Evolutionary conservation across 2,329 filamentous ascomycete species (phyloP).

Genomic region (Daldinia eschscholtzii): DNA sequence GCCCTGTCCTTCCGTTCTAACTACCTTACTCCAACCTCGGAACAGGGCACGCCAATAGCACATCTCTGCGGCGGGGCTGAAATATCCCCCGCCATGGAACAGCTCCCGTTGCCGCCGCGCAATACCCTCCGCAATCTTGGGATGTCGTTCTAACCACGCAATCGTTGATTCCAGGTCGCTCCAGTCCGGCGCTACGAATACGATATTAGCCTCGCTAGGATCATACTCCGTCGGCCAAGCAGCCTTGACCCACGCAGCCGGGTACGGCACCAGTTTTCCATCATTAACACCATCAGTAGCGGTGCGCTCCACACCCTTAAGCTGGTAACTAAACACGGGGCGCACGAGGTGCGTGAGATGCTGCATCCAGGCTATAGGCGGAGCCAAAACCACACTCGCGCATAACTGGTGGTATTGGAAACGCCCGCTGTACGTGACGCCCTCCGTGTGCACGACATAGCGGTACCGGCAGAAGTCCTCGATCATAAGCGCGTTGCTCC

Average conservation of each 20-base stretch:
- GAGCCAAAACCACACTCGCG: slow-evolving; percentile 61
- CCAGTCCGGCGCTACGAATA: slow-evolving; percentile 67
- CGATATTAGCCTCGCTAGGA: slow-evolving; percentile 50
- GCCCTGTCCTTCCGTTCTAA: slow-evolving; percentile 52
- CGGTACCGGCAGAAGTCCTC: slow-evolving; percentile 65
- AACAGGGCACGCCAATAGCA: slow-evolving; percentile 67
- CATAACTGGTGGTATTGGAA: slow-evolving; percentile 66
- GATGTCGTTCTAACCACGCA: slow-evolving; percentile 60
- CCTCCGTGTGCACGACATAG: slow-evolving; percentile 67
- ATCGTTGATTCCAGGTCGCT: slow-evolving; percentile 62
- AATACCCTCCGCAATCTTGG: slow-evolving; percentile 60
- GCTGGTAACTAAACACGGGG: slow-evolving; percentile 58
- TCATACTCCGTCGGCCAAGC: slow-evolving; percentile 56
- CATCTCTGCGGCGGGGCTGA: slow-evolving; percentile 63
- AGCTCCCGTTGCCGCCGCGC: slow-evolving; percentile 61
- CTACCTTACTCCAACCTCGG: slow-evolving; percentile 61
- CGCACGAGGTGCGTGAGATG: slow-evolving; percentile 62
- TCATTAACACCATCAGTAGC: neutral
- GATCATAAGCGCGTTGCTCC: slow-evolving; percentile 61
- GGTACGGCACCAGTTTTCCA: slow-evolving; percentile 42
- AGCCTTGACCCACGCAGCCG: slow-evolving; percentile 47
- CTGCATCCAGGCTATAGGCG: slow-evolving; percentile 63
- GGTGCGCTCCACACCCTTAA: slow-evolving; percentile 41
- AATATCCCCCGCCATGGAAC: slow-evolving; percentile 60
- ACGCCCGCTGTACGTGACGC: slow-evolving; percentile 65